Conservation (phyloP, 2,329 filamentous ascomycete species). For the Cadophora luteo-olivacea region DNA sequence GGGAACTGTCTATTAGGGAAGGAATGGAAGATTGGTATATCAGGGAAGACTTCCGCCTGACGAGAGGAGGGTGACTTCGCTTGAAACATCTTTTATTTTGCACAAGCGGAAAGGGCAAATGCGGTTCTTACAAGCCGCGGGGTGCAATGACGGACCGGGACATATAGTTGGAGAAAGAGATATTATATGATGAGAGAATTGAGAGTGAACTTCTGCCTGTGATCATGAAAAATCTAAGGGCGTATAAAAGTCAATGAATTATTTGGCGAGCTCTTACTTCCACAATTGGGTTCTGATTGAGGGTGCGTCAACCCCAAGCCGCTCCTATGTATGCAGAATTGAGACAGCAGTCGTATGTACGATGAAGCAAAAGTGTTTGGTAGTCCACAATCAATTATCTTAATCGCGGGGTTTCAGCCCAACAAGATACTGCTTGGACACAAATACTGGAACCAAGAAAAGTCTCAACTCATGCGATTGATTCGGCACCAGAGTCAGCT, state of each 20-base stretch:
- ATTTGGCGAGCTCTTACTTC: not conserved
- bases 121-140: not conserved
- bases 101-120: not conserved
- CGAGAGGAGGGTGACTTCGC: not conserved
- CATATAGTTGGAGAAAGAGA: not conserved
- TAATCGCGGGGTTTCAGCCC: not conserved
- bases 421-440: conserved; percentile 14
- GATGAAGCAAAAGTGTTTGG: not conserved
- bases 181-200: not conserved
- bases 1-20: no score
- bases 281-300: not conserved
- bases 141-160: not conserved
- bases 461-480: conserved; percentile 34
- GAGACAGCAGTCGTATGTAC: no score
- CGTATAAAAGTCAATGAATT: not conserved
- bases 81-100: not conserved
- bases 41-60: not conserved
- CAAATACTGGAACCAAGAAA: conserved; percentile 28
- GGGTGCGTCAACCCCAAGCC: not conserved
- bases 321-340: no score
- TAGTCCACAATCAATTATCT: not conserved
- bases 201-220: not conserved
- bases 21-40: not conserved
- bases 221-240: not conserved
- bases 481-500: conserved; percentile 30